phyloP scores from a whole-genome alignment of 1,284 basidiomycete genomes.

The Trametes versicolor region DNA sequence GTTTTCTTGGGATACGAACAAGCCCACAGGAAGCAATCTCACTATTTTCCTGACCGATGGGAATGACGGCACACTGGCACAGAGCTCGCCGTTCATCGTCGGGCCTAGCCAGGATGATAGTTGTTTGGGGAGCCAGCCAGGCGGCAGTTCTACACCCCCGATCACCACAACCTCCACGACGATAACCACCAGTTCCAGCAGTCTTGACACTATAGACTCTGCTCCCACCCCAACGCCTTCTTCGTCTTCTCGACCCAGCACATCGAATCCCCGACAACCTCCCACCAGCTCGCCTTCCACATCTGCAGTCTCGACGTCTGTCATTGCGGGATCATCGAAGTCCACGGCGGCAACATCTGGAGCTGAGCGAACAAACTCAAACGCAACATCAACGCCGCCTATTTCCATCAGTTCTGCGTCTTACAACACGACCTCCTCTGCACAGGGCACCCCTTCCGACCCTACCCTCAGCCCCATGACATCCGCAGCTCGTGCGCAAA shows the following conservation, averaged over 20 bases:
- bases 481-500: neutral
- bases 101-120: neutral
- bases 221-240: neutral
- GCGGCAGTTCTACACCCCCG: neutral
- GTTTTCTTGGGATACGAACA: neutral
- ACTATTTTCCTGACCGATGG: neutral
- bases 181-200: neutral
- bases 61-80: neutral
- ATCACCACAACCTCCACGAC: neutral
- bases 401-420: neutral
- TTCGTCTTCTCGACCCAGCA: neutral
- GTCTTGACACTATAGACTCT: neutral
- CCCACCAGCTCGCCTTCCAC: neutral
- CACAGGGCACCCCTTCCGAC: neutral
- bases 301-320: neutral
- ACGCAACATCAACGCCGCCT: neutral
- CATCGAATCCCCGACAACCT: neutral
- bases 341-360: neutral
- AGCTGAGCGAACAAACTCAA: neutral
- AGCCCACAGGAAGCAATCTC: neutral
- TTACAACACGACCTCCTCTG: neutral
- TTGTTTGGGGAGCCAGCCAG: neutral
- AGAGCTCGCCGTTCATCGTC: neutral
- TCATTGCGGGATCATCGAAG: neutral
- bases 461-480: neutral